These are phyloP conservation scores for Sphaerulina vaccinii DNA, from an alignment of 2,329 filamentous ascomycete species.

Conservation along the genomic window DNA sequence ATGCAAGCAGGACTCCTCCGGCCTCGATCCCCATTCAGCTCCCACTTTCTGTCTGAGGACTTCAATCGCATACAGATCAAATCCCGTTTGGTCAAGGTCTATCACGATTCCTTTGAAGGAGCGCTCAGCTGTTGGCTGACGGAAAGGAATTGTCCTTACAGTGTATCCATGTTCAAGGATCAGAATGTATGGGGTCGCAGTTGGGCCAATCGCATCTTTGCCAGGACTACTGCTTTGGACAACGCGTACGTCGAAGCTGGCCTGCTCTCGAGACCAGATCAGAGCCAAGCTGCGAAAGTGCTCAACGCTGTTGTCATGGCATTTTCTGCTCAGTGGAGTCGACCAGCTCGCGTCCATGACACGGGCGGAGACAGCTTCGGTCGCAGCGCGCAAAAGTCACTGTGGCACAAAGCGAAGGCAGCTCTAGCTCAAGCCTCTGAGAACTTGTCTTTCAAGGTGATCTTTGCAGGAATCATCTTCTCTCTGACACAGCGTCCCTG, in stretches of 20 bases:
- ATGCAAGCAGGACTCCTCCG: slow-evolving; percentile 9
- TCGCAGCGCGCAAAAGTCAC: slow-evolving; percentile 18
- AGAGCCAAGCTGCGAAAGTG: slow-evolving; percentile 19
- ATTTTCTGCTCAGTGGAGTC: slow-evolving; percentile 24
- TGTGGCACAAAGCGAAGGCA: slow-evolving; percentile 23
- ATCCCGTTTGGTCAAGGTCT: slow-evolving; percentile 20
- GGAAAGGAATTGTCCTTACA: slow-evolving; percentile 23
- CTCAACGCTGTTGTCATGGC: slow-evolving; percentile 21
- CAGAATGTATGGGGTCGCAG: slow-evolving; percentile 22
- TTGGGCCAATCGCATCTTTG: slow-evolving; percentile 23
- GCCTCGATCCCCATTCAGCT: slow-evolving; percentile 13
- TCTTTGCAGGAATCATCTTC: slow-evolving; percentile 24
- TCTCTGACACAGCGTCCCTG: slow-evolving; percentile 22
- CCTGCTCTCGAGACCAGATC: slow-evolving; percentile 14
- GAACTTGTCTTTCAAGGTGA: slow-evolving; percentile 21
- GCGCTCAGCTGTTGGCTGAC: slow-evolving; percentile 24
- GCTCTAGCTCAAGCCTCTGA: slow-evolving; percentile 18
- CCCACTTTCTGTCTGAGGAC: slow-evolving; percentile 18
- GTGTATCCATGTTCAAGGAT: slow-evolving; percentile 16
- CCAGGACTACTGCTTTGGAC: slow-evolving; percentile 21
- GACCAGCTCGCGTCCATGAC: slow-evolving; percentile 8
- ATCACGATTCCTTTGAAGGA: slow-evolving; percentile 24
- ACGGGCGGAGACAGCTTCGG: slow-evolving; percentile 14
- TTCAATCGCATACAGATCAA: slow-evolving; percentile 20
- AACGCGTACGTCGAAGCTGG: slow-evolving; percentile 18